Conservation (phyloP, 2,329 filamentous ascomycete species). For the Camillea tinctor region DNA sequence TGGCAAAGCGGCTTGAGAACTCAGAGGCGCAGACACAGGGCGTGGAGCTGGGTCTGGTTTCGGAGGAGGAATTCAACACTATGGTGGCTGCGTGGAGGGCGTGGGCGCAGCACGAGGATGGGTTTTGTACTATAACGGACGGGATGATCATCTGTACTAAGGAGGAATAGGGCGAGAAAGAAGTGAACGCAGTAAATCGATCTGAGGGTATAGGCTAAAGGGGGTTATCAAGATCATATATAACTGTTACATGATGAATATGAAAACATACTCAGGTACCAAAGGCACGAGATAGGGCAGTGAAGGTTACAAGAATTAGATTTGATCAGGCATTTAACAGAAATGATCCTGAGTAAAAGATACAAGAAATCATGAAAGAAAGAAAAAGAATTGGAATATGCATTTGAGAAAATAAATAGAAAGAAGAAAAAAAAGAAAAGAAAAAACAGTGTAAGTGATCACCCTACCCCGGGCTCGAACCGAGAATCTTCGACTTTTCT, state of each 20-base stretch:
- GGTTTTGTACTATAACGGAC: slow-evolving; percentile 9
- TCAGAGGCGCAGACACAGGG: slow-evolving; percentile 3
- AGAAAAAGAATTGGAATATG: neutral
- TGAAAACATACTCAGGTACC: too few relatives aligned
- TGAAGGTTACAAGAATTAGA: too few relatives aligned
- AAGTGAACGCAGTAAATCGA: too few relatives aligned
- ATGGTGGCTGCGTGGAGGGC: slow-evolving; percentile 13
- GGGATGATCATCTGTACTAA: slow-evolving; percentile 17
- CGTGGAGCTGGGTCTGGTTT: slow-evolving; percentile 12
- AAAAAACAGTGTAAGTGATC: neutral
- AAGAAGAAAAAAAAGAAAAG: neutral
- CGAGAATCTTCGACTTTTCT: neutral
- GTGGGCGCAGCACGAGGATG: slow-evolving; percentile 10
- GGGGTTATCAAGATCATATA: too few relatives aligned
- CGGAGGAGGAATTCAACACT: slow-evolving; percentile 5
- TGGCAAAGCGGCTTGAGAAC: slow-evolving; percentile 8
- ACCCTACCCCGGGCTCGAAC: neutral
- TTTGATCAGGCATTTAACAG: too few relatives aligned
- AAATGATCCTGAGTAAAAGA: too few relatives aligned
- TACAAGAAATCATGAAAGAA: neutral
- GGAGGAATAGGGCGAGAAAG: neutral
- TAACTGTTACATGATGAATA: too few relatives aligned
- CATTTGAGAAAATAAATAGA: neutral
- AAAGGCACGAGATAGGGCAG: too few relatives aligned
- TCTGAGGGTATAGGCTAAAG: too few relatives aligned